Base-by-base conservation (phyloP, 305 asterid genomes). In the Solanum aculeatissimum region DNA sequence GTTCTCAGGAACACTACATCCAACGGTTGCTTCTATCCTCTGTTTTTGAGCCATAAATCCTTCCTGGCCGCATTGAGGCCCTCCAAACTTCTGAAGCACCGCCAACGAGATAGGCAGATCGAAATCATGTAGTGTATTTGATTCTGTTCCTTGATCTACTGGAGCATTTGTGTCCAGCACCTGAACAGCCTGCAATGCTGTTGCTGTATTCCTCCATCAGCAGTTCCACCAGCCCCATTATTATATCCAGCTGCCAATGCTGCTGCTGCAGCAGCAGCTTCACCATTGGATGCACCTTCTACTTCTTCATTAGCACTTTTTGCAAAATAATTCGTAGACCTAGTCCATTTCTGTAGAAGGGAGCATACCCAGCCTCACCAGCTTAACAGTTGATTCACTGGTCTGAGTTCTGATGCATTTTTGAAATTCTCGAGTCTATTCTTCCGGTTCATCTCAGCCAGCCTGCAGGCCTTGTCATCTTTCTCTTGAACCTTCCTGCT, bases 291-390 rank as follows among this genome's bases (percentile, higher is more conserved):
- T 69, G 77, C 89, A 6, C 83, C 88, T 42, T 82, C 92, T 11
- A 82, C 91, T 55, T 60, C 97, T 82, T 77, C 98, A n/a, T 18
- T 82, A 29, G 87, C 81, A 45, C 91, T 87, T 35, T 89, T 88
- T 84, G 90, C 82, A 66, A 94, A 97, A 87, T 97, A 97, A 84
- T 97, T 97, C 87, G 93, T 92, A 18, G 98, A 97, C 85, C 96
- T 87, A 35, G 99, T 97, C 99, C 99, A 97, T 89, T 94, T 86
- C 99, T 92, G 10, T 98, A 97, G 68, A 97, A 97, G 62, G 99
- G 99, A 84, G 95, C 99, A n/a, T 97, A 97, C 35, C 98, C 99
- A 16, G 94, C 98, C 85, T 97, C 97, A 18, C 99, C 98, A 66
- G 97, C 97, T 89, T 83, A 94, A 85, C 77, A 92, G 86, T 27